These are phyloP conservation scores for Pholiota microspora DNA, from an alignment of 768 basidiomycete species.

Conservation along the genomic window DNA sequence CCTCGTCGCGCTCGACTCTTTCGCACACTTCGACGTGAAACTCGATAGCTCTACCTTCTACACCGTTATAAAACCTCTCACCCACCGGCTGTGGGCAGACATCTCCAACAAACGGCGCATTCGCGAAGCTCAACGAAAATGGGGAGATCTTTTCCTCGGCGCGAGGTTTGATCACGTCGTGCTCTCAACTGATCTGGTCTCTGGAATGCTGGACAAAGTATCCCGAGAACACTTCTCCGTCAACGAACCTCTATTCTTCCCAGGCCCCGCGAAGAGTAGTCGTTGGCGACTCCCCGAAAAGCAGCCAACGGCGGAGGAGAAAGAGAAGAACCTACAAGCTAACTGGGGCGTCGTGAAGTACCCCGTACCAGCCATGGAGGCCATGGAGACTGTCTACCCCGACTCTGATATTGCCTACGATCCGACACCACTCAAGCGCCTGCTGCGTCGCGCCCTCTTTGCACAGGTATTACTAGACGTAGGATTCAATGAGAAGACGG, in stretches of 20 bases:
- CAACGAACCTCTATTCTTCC: conserved; percentile 1
- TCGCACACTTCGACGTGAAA: conserved; percentile 21
- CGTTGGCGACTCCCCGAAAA: not conserved
- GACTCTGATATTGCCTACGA: conserved; percentile 13
- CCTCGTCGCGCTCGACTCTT: conserved; percentile 34
- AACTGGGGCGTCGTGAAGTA: not conserved
- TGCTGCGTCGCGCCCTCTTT: conserved; percentile 17
- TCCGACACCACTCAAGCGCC: conserved; percentile 17
- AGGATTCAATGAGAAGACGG: not conserved
- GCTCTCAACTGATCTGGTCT: conserved; percentile 7
- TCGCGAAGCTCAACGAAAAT: conserved; percentile 11
- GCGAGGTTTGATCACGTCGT: conserved; percentile 4
- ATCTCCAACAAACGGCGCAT: conserved; percentile 9
- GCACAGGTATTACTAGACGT: not conserved
- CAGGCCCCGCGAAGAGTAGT: not conserved
- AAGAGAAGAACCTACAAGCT: not conserved
- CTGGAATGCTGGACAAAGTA: conserved; percentile 10
- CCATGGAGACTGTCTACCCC: conserved; percentile 16
- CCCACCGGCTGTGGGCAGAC: conserved; percentile 26
- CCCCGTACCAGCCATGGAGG: conserved; percentile 12
- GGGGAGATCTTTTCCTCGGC: conserved; percentile 29
- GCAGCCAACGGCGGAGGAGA: not conserved
- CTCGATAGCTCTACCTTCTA: conserved; percentile 38
- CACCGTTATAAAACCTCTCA: conserved; percentile 35
- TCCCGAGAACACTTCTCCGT: conserved; percentile 8